These are phyloP conservation scores for Thelonectria rubi DNA, from an alignment of 2,329 filamentous ascomycete species.

Conservation along the genomic window DNA sequence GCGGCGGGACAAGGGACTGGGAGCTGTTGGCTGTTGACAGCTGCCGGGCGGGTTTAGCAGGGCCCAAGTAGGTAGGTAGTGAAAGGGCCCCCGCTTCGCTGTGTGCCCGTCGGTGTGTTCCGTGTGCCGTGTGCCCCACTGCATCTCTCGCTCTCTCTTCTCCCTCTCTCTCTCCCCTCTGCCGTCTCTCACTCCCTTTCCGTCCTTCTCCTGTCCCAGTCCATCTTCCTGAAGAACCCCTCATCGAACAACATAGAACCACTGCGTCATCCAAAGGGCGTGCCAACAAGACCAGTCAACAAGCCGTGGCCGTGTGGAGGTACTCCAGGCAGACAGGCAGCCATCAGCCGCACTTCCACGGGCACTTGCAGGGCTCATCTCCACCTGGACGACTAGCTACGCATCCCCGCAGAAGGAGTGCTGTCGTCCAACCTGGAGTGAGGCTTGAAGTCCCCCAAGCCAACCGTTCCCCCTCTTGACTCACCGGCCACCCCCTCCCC, in stretches of 20 bases:
- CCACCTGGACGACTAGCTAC: too few relatives aligned
- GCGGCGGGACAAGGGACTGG: slow-evolving; percentile 21
- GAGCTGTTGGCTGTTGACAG: too few relatives aligned
- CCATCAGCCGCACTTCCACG: not conserved
- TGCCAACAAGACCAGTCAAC: not conserved
- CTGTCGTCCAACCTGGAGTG: too few relatives aligned
- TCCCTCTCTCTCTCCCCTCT: not conserved
- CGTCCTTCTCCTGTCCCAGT: too few relatives aligned
- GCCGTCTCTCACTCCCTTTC: not conserved
- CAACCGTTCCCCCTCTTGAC: not conserved
- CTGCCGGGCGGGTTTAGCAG: too few relatives aligned
- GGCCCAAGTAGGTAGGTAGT: too few relatives aligned
- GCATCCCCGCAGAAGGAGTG: not conserved
- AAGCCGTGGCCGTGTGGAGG: too few relatives aligned
- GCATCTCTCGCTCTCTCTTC: not conserved
- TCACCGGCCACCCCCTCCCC: slow-evolving; percentile 7
- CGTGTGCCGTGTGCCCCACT: too few relatives aligned
- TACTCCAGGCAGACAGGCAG: not conserved
- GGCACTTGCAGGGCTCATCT: not conserved
- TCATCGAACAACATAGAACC: not conserved
- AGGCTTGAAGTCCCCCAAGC: not conserved
- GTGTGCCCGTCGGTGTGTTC: too few relatives aligned
- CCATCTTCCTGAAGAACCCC: not conserved
- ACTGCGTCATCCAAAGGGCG: not conserved
- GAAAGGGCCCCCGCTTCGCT: too few relatives aligned